Evolutionary conservation across 163 green algal species (phyloP).

Genomic region (Trebouxiophyceae sp.): DNA sequence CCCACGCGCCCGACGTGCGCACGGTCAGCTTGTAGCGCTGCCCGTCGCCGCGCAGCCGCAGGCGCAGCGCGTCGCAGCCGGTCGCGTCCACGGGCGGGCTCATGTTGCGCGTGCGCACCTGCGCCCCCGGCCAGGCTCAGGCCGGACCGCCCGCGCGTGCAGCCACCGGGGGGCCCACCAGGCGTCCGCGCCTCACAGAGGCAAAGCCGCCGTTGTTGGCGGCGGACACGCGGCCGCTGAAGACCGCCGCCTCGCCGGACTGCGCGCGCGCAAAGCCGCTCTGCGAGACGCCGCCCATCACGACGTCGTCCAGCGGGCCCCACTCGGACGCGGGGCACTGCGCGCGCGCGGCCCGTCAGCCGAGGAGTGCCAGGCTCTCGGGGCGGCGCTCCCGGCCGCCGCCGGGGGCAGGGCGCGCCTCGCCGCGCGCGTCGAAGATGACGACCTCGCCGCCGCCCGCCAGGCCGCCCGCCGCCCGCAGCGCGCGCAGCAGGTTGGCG

Average conservation of each 20-base stretch:
- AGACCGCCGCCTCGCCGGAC: constrained; percentile 31
- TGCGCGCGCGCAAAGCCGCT: constrained; percentile 18
- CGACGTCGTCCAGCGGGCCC: constrained; percentile 87
- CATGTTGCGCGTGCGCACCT: constrained; percentile 75
- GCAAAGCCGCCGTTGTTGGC: constrained; percentile 88
- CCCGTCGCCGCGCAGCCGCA: constrained; percentile 38
- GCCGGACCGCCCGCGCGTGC: neutral
- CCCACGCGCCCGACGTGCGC: constrained; percentile 68
- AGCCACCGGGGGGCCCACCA: neutral
- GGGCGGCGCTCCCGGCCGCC: constrained; percentile 23
- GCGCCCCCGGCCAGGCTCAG: too few species aligned
- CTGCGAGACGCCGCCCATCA: constrained; percentile 75
- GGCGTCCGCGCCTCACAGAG: constrained; percentile 20
- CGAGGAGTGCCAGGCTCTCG: constrained; percentile 16
- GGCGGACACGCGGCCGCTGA: constrained; percentile 72
- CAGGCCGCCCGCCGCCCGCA: constrained; percentile 25
- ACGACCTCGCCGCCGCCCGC: constrained; percentile 8
- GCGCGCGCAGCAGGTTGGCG: constrained; percentile 28
- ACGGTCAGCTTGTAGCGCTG: constrained; percentile 84
- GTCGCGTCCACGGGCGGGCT: constrained; percentile 65
- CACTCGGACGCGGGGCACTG: too few species aligned
- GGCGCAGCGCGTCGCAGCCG: constrained; percentile 63
- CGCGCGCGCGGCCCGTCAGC: too few species aligned
- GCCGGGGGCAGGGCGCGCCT: constrained; percentile 16
- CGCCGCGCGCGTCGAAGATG: constrained; percentile 22